Conservation (phyloP, 192 early-diverging fungal genomes). For the Backusella luteola region DNA sequence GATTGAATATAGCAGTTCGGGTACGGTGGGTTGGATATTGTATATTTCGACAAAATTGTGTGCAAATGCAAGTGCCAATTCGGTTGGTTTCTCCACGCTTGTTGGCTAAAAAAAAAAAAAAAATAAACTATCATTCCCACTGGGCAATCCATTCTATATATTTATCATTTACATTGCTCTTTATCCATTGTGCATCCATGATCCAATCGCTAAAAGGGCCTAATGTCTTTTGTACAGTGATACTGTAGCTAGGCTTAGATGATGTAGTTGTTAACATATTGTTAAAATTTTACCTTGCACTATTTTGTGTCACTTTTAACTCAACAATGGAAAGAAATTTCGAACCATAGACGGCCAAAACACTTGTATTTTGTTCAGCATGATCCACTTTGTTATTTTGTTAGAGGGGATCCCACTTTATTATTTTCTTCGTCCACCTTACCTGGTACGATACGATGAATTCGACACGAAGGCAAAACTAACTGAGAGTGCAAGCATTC, state of each 20-base stretch:
- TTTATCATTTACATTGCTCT: slow-evolving; percentile 22
- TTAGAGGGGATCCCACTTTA: too few species aligned
- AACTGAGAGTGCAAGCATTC: slow-evolving; percentile 36
- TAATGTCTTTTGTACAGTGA: slow-evolving; percentile 33
- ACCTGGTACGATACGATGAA: slow-evolving; percentile 55
- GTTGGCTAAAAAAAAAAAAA: not conserved
- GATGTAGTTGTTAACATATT: too few species aligned
- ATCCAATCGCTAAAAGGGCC: slow-evolving; percentile 73
- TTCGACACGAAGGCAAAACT: slow-evolving; percentile 40
- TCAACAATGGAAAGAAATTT: slow-evolving; percentile 39
- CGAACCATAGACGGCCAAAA: slow-evolving; percentile 45
- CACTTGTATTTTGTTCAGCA: not conserved
- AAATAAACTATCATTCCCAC: too few species aligned
- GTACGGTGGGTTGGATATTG: slow-evolving; percentile 26
- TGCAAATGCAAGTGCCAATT: slow-evolving; percentile 66
- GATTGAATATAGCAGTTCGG: slow-evolving; percentile 32
- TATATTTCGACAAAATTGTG: slow-evolving; percentile 74
- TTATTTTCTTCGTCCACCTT: not conserved
- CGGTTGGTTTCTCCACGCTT: slow-evolving; percentile 17
- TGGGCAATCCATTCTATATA: too few species aligned
- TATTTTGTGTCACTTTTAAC: not conserved
- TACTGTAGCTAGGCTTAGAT: not conserved
- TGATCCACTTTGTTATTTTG: not conserved
- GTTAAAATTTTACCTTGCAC: not conserved
- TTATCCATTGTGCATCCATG: slow-evolving; percentile 71